Base-by-base conservation (phyloP, 2,329 filamentous ascomycete species). In the Anthostomella pinea region DNA sequence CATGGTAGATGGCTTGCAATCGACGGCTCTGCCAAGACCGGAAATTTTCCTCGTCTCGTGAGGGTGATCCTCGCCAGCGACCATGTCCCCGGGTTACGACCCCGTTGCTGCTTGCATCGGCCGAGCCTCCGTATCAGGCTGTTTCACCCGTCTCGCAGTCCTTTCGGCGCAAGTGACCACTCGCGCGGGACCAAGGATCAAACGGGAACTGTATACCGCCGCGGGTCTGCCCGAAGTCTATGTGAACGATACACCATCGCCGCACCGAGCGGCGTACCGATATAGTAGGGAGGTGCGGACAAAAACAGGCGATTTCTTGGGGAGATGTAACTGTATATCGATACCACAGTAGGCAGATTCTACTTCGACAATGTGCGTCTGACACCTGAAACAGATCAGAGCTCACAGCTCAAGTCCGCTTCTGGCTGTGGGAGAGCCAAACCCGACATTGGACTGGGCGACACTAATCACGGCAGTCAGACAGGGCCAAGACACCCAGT, bases 61-160 rank as follows among this genome's bases (percentile, higher is more conserved):
- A 15, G 11, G 33, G 17, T 18, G 10, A 21, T 13, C n/a, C 18
- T n/a, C 11, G 24, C 16, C 33, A 14, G 18, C 24, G 19, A 16
- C 24, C 33, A 10, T 26, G 16, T 33, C 19, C 15, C 26, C 18
- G 39, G 29, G 20, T 24, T 41, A 29, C 35, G 32, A 38, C 30
- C 19, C 43, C 24, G 25, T 35, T 3, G 30, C 21, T 35, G 38
- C 31, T 32, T 35, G 35, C 45, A 48, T 43, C 47, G 45, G 41
- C 22, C 27, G 10, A 31, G 19, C 33, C 34, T 30, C 45, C 40
- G 23, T 18, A 42, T 46, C 27, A 19, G 43, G 36, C 14, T 27
- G 32, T 32, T 15, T 22, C n/a, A 28, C 20, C 33, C 38, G 17
- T 41, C 27, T 30, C 25, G 41, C 11, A 26, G 23, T 33, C 31